Conservation (phyloP, 2,329 filamentous ascomycete genomes). For the Diplodia intermedia region DNA sequence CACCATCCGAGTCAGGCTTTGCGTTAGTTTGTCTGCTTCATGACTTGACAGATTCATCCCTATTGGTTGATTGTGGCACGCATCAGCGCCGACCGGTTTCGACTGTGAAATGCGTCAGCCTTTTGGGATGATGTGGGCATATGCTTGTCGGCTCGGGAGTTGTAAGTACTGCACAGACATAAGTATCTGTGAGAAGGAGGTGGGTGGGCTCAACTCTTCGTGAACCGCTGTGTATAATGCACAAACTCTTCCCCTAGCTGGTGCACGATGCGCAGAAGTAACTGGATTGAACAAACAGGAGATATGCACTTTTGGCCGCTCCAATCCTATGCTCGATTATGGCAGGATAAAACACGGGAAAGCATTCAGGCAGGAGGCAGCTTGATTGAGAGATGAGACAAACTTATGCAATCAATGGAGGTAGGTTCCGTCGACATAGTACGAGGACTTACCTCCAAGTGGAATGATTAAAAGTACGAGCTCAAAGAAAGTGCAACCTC, state of each 20-base stretch:
- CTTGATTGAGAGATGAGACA: not conserved
- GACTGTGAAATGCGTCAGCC: not conserved
- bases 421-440: not conserved
- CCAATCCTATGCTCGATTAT: too few relatives aligned
- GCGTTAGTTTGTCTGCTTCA: not conserved
- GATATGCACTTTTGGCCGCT: too few relatives aligned
- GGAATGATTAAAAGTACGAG: not conserved
- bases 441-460: not conserved
- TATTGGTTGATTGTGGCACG: not conserved
- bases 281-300: too few relatives aligned
- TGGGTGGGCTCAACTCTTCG: too few relatives aligned
- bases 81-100: not conserved
- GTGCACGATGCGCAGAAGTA: too few relatives aligned
- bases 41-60: not conserved
- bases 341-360: not conserved
- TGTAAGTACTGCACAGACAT: too few relatives aligned
- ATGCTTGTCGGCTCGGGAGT: not conserved
- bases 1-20: not conserved
- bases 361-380: not conserved
- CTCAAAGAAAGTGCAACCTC: conserved; percentile 24
- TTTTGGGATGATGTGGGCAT: not conserved
- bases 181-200: too few relatives aligned
- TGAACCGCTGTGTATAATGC: too few relatives aligned
- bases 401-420: not conserved
- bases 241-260: too few relatives aligned